Base-by-base conservation (phyloP, 495 filamentous ascomycete species). In the Penicillium longicatenatum region DNA sequence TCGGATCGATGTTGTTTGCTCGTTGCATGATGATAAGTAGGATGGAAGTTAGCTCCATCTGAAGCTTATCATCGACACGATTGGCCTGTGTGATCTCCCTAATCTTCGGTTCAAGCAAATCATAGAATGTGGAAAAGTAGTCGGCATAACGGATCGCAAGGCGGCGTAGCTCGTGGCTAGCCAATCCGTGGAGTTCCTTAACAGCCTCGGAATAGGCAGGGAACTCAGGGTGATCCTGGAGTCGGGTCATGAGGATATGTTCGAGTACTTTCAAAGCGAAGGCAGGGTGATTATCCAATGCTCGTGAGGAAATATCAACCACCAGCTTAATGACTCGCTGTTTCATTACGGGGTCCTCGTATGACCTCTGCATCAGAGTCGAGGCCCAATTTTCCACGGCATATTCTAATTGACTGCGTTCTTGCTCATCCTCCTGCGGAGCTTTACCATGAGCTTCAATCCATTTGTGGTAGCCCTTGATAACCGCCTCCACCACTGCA, bases 1-100 rank as follows among this genome's bases (percentile, higher is more conserved):
- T 79, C 6, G 79, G 74, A 58, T 96, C 89, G 17, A 97, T 78
- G 48, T 84, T 88, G 47, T 80, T 86, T 37, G 90, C 85, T 26
- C 94, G 92, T 74, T 97, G 94, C 89, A 93, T 86, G 61, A 99
- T 96, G 12, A 94, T 95, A 58, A 98, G 92, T 4, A 99, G 77
- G 17, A 82, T 70, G 2, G 80, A 81, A 11, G 70, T 96, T 84
- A 64, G 86, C 84, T 77, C 88, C 82, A 77, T 91, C 80, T 71
- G 80, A 70, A 82, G 84, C 59, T 89, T 88, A 62, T 92, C 86
- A 64, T 97, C 92, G 7, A 89, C 76, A 16, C 79, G 85, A 48
- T 89, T 87, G 4, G 85, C 82, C 44, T 86, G 69, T 42, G 91
- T 83, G 69, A 97, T 88, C 61, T 92, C 89, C 56, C 86, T 86